These are phyloP conservation scores for Candida jianshihensis DNA, from an alignment of 805 yeast genomes.

Conservation along the genomic window DNA sequence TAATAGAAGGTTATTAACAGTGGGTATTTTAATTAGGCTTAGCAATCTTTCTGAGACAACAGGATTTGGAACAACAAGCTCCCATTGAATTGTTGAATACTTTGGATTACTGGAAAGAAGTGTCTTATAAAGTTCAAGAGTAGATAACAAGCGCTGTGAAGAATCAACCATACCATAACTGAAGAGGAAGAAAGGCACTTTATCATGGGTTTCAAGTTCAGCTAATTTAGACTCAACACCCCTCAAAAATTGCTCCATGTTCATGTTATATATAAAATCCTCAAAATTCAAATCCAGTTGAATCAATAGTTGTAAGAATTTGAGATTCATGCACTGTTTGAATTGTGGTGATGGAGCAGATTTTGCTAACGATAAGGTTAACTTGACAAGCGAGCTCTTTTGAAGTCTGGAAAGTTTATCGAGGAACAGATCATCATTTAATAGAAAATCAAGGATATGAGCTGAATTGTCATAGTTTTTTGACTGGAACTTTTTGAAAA, in stretches of 20 bases:
- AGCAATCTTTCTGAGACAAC: constrained; percentile 3
- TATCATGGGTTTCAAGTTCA: constrained; percentile 1
- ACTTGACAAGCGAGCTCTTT: constrained; percentile 8
- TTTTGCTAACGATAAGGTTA: constrained; percentile 15
- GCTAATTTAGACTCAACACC: constrained; percentile 5
- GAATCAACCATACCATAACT: constrained; percentile 7
- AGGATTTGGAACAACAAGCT: constrained; percentile 5
- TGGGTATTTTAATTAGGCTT: constrained; percentile 10
- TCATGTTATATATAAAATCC: constrained; percentile 14
- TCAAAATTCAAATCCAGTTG: constrained; percentile 12
- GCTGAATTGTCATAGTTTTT: constrained; percentile 5
- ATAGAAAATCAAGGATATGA: constrained; percentile 8
- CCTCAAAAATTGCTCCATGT: constrained; percentile 3
- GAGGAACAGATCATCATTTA: background rate
- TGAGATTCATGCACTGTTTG: constrained; percentile 15
- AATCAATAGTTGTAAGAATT: constrained; percentile 13
- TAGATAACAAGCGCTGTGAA: constrained; percentile 4
- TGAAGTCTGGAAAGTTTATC: constrained; percentile 8
- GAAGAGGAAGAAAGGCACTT: constrained; percentile 12
- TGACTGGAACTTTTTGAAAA: constrained; percentile 17
- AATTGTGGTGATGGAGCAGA: constrained; percentile 12
- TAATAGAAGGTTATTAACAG: constrained; percentile 9
- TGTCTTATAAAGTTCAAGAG: constrained; percentile 1
- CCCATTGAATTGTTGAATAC: constrained; percentile 13
- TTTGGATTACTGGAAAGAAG: background rate